Base-by-base conservation (phyloP, 2,329 filamentous ascomycete genomes). In the Cercospora zeae-maydis region DNA sequence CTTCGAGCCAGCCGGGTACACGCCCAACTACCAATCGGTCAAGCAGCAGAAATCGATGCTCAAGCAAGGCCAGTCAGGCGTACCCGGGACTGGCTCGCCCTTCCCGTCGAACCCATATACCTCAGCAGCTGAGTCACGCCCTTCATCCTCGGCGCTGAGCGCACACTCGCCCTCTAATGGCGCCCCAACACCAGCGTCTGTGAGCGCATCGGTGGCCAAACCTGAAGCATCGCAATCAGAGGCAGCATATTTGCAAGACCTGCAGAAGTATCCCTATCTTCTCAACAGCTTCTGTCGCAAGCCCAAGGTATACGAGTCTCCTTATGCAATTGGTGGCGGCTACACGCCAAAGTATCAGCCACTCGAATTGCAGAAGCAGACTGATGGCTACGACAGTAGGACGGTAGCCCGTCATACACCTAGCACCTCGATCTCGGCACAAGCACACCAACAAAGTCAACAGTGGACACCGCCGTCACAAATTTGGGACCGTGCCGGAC, bases 301-400 rank as follows among this genome's bases (percentile, higher is more conserved):
- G 71, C 75, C 76, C 66, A 77, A 78, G 70, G 76, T 75, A 71
- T 81, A 81, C 72, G 75, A 78, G 59, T 80, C 78, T 65, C 79
- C 79, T 62, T 81, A 81, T 69, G 74, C 77, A 67, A 74, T 74
- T 57, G 75, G 75, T 64, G 76, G 76, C 62, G 77, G 77, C 42
- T 79, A 79, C 62, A 71, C 76, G 27, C 66, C 75, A 13, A 74
- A 76, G 59, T 80, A 77, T 71, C 74, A 73, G 69, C 75, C 77
- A 24, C 57, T 66, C 33, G 63, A 66, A 33, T 45, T 70, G 27
- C 66, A 69, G 42, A 63, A 61, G 59, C 60, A 62, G 33, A 56
- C 53, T 27, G 62, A 62, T 37, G 39, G 39, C 31, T 59, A 59
- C 34, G 56, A 67, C 54, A 55, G 51, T 45, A 58, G 60, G 62